Conservation (phyloP, 75 land plant genomes). For the Sequoia sempervirens region DNA sequence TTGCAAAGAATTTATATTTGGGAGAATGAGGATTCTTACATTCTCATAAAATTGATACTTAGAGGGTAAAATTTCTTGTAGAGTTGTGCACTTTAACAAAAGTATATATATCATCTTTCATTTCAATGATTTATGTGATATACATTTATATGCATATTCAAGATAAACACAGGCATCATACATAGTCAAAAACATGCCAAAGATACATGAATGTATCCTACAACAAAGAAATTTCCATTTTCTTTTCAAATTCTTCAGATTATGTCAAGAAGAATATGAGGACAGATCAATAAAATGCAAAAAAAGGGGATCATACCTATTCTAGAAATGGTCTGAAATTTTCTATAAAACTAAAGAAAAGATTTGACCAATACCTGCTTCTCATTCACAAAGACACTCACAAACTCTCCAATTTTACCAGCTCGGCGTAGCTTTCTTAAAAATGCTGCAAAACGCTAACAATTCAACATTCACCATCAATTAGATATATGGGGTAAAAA, state of each 20-base stretch:
- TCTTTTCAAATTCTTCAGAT: background rate
- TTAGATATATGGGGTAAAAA: background rate
- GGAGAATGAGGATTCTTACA: no score
- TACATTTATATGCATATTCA: background rate
- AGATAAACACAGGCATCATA: background rate
- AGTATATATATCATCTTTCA: background rate
- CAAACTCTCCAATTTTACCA: constrained; percentile 96
- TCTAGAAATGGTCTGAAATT: background rate
- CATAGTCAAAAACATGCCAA: background rate
- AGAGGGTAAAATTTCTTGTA: no score
- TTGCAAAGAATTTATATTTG: no score
- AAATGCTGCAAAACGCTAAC: constrained; percentile 67
- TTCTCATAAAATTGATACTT: no score
- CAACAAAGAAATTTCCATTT: background rate
- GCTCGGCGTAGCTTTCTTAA: constrained; percentile 72
- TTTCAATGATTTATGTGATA: background rate
- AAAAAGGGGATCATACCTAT: background rate
- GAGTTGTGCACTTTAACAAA: no score
- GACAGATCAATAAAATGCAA: background rate
- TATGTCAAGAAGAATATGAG: background rate
- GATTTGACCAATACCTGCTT: constrained; percentile 57
- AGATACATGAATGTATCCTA: background rate
- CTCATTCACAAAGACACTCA: constrained; percentile 80
- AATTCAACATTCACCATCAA: constrained; percentile 10
- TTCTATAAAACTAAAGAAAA: background rate